Base-by-base conservation (phyloP, 257 asterid genomes). In the Anisodus acutangulus region DNA sequence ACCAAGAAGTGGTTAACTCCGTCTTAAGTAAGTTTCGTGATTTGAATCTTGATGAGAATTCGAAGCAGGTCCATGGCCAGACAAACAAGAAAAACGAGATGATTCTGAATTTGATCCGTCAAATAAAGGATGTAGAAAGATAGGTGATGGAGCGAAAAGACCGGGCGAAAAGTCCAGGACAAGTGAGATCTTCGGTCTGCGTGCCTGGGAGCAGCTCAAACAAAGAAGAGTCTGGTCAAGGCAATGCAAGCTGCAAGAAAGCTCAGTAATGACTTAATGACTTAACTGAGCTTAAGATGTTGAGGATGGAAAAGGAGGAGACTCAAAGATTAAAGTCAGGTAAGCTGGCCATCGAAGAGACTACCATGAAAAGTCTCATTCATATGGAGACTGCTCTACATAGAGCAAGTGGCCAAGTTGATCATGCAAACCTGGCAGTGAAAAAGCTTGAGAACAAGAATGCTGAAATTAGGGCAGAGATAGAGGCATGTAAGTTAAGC, bases 181-280 rank as follows among this genome's bases (percentile, higher is more conserved):
- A n/a, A n/a, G n/a, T n/a, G n/a, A n/a, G n/a, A n/a, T n/a, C n/a
- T n/a, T n/a, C n/a, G n/a, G n/a, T n/a, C n/a, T n/a, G n/a, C n/a
- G n/a, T n/a, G n/a, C n/a, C n/a, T n/a, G n/a, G n/a, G n/a, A n/a
- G n/a, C n/a, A n/a, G n/a, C n/a, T n/a, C n/a, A n/a, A n/a, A n/a
- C n/a, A n/a, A n/a, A n/a, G n/a, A n/a, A n/a, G n/a, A n/a, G n/a
- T n/a, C n/a, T n/a, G n/a, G n/a, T n/a, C n/a, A 95, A 94, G 88
- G 98, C 98, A 9, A 91, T 95, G 94, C 97, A 93, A 90, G 99
- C 98, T 83, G 99, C 99, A 22, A 90, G 94, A 74, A 94, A 92
- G 94, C 92, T 93, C 70, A 90, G 95, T 80, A 90, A 88, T 84
- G 99, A 95, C 88, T 89, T 22, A 22, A 22, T 22, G 26, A 22